phyloP scores from a whole-genome alignment of 202 grass and related monocot genomes.

The Setaria viridis region DNA sequence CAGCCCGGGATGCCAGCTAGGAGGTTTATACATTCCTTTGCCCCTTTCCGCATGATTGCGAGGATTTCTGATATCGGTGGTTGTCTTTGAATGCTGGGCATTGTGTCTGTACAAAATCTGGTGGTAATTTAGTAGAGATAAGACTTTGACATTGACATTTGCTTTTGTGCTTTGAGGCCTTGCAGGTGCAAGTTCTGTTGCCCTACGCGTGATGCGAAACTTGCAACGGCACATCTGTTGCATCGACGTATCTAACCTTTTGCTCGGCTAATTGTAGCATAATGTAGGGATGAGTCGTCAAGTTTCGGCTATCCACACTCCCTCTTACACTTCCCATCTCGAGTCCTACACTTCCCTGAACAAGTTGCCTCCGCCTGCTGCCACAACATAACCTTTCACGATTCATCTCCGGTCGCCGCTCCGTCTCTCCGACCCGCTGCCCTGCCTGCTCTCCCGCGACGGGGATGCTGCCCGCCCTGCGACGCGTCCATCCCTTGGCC shows the following conservation, averaged over 20 bases:
- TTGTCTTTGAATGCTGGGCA: neutral
- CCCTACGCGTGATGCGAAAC: neutral
- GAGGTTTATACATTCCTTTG: slow-evolving; percentile 6
- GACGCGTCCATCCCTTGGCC: neutral
- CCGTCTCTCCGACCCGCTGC: neutral
- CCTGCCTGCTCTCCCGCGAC: neutral
- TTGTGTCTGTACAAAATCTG: slow-evolving; percentile 34
- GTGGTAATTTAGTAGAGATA: slow-evolving; percentile 20
- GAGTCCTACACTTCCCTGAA: neutral
- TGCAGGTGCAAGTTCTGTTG: neutral
- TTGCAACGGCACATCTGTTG: neutral
- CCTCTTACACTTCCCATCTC: neutral
- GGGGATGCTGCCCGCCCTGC: neutral
- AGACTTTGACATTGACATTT: neutral
- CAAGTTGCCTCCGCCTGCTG: no score
- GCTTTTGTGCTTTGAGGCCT: neutral
- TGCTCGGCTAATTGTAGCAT: neutral
- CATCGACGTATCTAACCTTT: neutral
- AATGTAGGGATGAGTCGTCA: neutral
- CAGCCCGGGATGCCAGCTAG: neutral
- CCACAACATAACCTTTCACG: no score
- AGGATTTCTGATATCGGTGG: neutral
- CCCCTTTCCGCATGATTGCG: neutral
- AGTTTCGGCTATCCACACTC: neutral
- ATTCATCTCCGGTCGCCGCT: neutral